These are phyloP conservation scores for Heliamphora exappendiculata DNA, from an alignment of 148 eudicot genomes.

Conservation along the genomic window DNA sequence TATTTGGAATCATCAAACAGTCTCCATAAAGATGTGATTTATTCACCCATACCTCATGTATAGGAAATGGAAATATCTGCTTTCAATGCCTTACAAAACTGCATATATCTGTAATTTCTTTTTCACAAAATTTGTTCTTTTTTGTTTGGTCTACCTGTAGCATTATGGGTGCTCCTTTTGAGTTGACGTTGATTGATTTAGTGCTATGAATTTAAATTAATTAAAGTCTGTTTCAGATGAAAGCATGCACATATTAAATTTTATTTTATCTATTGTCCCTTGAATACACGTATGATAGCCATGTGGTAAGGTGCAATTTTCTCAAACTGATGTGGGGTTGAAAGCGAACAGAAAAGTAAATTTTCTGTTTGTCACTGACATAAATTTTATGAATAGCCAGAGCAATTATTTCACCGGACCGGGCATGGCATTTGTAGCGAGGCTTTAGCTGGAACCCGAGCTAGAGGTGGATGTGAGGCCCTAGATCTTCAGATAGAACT, in stretches of 20 bases:
- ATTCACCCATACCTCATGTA: neutral
- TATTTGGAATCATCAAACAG: neutral
- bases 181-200: neutral
- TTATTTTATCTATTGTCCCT: neutral
- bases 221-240: neutral
- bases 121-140: neutral
- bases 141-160: neutral
- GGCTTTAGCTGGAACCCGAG: slow-evolving; percentile 96
- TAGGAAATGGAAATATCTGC: neutral
- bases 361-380: slow-evolving; percentile 14
- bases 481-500: slow-evolving; percentile 65
- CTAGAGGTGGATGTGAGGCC: slow-evolving; percentile 60
- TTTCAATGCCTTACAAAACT: neutral
- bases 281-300: neutral
- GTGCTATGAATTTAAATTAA: no score
- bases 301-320: slow-evolving; percentile 1
- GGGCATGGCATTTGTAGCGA: slow-evolving; percentile 68
- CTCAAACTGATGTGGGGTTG: neutral
- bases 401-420: slow-evolving; percentile 77
- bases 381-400: slow-evolving; percentile 57
- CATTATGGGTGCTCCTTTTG: neutral
- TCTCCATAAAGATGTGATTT: neutral
- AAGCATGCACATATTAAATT: neutral
- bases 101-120: neutral
- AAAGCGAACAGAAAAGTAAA: no score